Base-by-base conservation (phyloP, 2,329 filamentous ascomycete genomes). In the Cyphellophora attinorum region DNA sequence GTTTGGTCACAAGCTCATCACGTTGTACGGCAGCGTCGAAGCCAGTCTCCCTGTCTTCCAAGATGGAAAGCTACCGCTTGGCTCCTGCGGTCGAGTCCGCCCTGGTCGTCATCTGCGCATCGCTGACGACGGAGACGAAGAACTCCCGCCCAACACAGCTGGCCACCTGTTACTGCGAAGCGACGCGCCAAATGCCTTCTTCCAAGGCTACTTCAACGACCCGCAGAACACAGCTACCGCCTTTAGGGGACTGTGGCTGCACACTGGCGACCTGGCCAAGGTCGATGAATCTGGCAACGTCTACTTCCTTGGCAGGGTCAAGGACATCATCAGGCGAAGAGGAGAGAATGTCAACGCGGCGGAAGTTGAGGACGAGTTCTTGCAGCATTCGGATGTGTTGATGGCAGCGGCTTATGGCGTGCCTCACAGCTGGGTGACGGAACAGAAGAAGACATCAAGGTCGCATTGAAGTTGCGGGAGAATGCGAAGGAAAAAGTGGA, bases 281-380 rank as follows among this genome's bases (percentile, higher is more conserved):
- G 91, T 96, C 73, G 41, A 44, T 34, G 35, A 44, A 21, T 11
- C 31, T 13, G 41, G 41, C 11, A 41, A 44, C 21, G 39, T 44
- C 6, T 37, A 37, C 21, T 38, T 44, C 21, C 27, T 40, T 11
- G 41, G 41, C 6, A 27, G 41, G n/a, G 30, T 39, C 53, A 96
- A 95, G 60, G 89, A 96, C 54, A 61, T 95, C 33, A 94, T 96
- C 48, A 95, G 95, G 53, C 74, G 85, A 19, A 88, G 83, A 15
- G 89, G 89, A 15, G 89, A 96, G 56, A 96, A 96, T 55, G 93
- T 94, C 37, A 84, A 93, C 56, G 89, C 89, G 0, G 67, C 93
- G 5, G 89, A 96, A 57, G 70, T 95, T 2, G 89, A 96, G 56
- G 86, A 93, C 18, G 39, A 38, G 19, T 38, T 41, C 21, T 15